These are phyloP conservation scores for Trichoderma sp. DNA, from an alignment of 2,329 filamentous ascomycete species.

Conservation along the genomic window DNA sequence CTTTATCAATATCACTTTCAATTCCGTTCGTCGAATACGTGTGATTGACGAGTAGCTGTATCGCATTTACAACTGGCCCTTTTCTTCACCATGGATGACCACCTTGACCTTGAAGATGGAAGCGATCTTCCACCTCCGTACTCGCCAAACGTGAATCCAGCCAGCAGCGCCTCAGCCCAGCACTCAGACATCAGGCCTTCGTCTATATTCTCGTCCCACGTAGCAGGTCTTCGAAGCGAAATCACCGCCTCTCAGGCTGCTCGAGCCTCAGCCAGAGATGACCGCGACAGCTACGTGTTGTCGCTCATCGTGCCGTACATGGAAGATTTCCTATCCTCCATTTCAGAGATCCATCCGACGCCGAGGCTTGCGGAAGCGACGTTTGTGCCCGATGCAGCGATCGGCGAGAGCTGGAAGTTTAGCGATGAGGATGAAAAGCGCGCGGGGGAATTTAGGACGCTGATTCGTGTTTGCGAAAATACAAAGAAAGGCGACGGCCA, in stretches of 20 bases:
- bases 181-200: slow-evolving; percentile 13
- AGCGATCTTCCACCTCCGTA: slow-evolving; percentile 16
- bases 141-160: background rate
- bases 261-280: slow-evolving; percentile 35
- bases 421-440: slow-evolving; percentile 34
- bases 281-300: slow-evolving; percentile 40
- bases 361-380: slow-evolving; percentile 42
- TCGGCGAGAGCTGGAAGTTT: slow-evolving; percentile 38
- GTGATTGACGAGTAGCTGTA: background rate
- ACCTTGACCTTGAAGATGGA: background rate
- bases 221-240: slow-evolving; percentile 37
- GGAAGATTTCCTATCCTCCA: slow-evolving; percentile 41
- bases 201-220: slow-evolving; percentile 36
- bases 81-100: background rate
- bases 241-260: slow-evolving; percentile 38
- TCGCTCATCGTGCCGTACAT: slow-evolving; percentile 42
- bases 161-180: background rate
- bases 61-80: background rate
- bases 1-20: background rate
- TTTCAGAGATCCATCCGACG: slow-evolving; percentile 34
- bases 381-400: slow-evolving; percentile 44
- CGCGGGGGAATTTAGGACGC: slow-evolving; percentile 32
- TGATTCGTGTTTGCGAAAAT: slow-evolving; percentile 32
- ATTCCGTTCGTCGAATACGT: background rate
- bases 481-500: background rate